These are phyloP conservation scores for Sporothrix schenckii DNA, from an alignment of 2,329 filamentous ascomycete genomes.

Conservation along the genomic window DNA sequence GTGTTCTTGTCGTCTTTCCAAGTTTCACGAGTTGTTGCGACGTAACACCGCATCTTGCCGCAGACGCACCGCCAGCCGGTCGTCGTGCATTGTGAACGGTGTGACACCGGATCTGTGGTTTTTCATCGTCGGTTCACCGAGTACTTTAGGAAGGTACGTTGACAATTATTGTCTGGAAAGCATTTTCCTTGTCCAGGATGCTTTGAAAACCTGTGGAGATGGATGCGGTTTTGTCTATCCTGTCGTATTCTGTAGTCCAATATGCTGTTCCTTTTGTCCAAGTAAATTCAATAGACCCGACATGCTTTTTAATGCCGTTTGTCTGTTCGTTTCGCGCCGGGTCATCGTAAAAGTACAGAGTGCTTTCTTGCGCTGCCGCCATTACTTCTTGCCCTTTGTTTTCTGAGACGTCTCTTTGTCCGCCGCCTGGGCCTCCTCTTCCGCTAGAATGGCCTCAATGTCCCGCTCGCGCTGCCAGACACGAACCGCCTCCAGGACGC, in stretches of 20 bases:
- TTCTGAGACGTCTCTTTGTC: constrained; percentile 33
- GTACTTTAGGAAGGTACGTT: background rate
- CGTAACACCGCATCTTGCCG: background rate
- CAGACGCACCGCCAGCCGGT: background rate
- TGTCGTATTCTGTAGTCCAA: too few relatives aligned
- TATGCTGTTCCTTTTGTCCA: too few relatives aligned
- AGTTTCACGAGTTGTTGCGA: background rate
- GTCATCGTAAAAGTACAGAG: background rate
- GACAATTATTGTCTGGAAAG: background rate
- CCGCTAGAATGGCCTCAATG: constrained; percentile 68
- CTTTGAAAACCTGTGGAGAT: too few relatives aligned
- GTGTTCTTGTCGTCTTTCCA: background rate
- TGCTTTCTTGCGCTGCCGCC: background rate
- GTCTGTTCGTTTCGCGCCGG: background rate
- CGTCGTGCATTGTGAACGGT: background rate
- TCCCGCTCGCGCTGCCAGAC: constrained; percentile 76
- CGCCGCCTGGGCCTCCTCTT: constrained; percentile 56
- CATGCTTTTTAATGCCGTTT: constrained; percentile 5
- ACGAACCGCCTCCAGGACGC: constrained; percentile 75
- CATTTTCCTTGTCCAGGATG: background rate
- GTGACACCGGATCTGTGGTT: background rate
- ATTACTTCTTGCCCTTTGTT: constrained; percentile 36
- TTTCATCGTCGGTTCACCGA: background rate
- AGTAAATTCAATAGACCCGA: too few relatives aligned
- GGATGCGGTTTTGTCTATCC: background rate